Percentiles rank a stretch among this genome's conserved stretches.
phyloP scores from a whole-genome alignment of 164 flowering plant species.

The Taxillus chinensis region DNA sequence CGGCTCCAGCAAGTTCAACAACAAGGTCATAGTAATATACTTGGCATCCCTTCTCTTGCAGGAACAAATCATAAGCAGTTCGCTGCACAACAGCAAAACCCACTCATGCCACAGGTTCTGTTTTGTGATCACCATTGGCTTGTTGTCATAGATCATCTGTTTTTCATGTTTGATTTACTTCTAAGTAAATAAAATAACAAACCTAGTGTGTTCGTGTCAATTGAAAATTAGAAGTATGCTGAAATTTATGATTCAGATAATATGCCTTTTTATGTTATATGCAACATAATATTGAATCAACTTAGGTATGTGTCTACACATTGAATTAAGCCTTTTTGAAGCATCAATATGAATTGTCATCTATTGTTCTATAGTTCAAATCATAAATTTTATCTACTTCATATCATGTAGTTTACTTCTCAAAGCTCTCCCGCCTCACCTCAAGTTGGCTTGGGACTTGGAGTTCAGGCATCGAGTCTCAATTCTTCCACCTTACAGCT shows the following conservation, averaged over 20 bases:
- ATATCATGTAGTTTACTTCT: constrained; percentile 57
- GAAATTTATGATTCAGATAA: too few relatives aligned
- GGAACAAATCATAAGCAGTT: constrained; percentile 68
- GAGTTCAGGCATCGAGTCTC: constrained; percentile 50
- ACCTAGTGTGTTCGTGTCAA: too few relatives aligned
- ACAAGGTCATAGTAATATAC: constrained; percentile 55
- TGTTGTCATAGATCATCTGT: too few relatives aligned
- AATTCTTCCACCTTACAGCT: constrained; percentile 37
- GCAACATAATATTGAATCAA: too few relatives aligned
- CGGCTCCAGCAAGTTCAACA: constrained; percentile 81
- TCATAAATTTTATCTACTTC: background rate
- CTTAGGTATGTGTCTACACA: too few relatives aligned
- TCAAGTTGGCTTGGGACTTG: constrained; percentile 70
- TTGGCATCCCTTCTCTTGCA: constrained; percentile 49
- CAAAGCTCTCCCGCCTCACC: constrained; percentile 53
- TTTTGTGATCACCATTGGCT: background rate
- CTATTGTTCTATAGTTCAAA: background rate
- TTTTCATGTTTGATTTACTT: too few relatives aligned
- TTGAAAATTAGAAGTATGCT: too few relatives aligned
- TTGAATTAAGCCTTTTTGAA: background rate
- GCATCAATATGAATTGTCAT: background rate
- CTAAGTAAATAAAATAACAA: too few relatives aligned
- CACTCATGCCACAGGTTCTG: constrained; percentile 75
- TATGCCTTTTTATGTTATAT: too few relatives aligned
- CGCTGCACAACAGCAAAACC: constrained; percentile 63